Conservation (phyloP, 2,329 filamentous ascomycete species). For the Endocalyx cinctus region DNA sequence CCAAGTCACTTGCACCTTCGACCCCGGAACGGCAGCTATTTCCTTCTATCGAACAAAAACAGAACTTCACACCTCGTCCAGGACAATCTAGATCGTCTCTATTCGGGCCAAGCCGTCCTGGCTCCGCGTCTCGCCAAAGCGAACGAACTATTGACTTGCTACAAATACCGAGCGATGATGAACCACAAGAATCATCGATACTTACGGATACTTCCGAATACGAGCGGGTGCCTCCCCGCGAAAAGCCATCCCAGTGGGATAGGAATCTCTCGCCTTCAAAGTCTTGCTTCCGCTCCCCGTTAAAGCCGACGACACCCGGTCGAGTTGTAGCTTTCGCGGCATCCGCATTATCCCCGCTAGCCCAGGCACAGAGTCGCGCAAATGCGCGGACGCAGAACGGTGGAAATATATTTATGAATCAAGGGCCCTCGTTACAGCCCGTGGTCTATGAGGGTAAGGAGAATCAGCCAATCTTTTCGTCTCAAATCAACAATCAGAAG, state of each 20-base stretch:
- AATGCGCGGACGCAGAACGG: conserved; percentile 12
- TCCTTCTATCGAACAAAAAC: conserved; percentile 40
- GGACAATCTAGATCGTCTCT: conserved; percentile 30
- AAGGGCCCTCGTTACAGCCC: conserved; percentile 13
- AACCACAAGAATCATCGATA: conserved; percentile 24
- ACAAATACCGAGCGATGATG: conserved; percentile 13
- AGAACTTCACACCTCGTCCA: conserved; percentile 43
- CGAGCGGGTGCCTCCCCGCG: conserved; percentile 32
- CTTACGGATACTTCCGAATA: conserved; percentile 35
- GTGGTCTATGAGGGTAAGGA: conserved; percentile 28
- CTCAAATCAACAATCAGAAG: conserved; percentile 5
- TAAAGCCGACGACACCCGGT: conserved; percentile 54
- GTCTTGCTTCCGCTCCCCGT: conserved; percentile 51
- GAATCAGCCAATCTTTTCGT: conserved; percentile 23
- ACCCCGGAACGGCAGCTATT: conserved; percentile 29
- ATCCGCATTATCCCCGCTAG: conserved; percentile 42
- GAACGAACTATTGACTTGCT: conserved; percentile 9
- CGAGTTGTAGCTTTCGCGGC: conserved; percentile 55
- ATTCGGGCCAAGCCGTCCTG: conserved; percentile 31
- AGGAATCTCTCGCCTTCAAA: conserved; percentile 52
- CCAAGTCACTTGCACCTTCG: conserved; percentile 15
- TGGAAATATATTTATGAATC: conserved; percentile 6
- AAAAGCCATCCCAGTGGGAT: conserved; percentile 45
- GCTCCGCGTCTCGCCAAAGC: conserved; percentile 12
- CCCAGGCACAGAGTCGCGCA: conserved; percentile 31